Base-by-base conservation (phyloP, 2,329 filamentous ascomycete species). In the Diaporthe eres region DNA sequence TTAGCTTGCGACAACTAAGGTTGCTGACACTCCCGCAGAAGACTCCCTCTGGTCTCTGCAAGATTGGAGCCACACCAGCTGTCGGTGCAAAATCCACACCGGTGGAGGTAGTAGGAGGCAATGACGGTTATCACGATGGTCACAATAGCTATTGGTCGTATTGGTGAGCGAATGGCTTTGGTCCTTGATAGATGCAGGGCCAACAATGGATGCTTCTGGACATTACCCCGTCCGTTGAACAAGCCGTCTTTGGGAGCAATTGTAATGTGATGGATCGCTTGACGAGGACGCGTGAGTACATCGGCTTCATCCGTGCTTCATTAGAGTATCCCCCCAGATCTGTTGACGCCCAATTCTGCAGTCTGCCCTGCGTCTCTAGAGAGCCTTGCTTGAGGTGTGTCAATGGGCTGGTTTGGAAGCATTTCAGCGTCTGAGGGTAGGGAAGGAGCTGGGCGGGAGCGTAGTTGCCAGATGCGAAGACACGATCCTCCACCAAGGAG, bases 401-500 rank as follows among this genome's bases (percentile, higher is more conserved):
- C 19, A 68, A 39, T 25, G 28, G 31, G 28, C 63, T n/a, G 44
- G 42, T 42, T 47, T 42, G n/a, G 61, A 63, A 47, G 61, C 42
- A 47, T 34, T 39, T 39, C 28, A 25, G 13, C 28, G 15, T 34
- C 44, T n/a, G 19, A 51, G n/a, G 22, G 25, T 10, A 5, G 15
- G 63, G 65, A 68, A 68, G 47, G 65, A 15, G 44, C 65, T 68
- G 65, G 47, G 65, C 65, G 47, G 31, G 31, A 53, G 65, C 34
- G 65, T 37, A 37, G 15, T 13, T 68, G 65, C 63, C 65, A 68
- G 65, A 8, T 39, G 65, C 22, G 58, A 61, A 6, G 37, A 44
- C 58, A 34, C 13, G 13, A 34, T 53, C 63, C 28, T 51, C 19
- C 12, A 22, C 9, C 31, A 53, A 65, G 65, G 65, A 68, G 47